Evolutionary conservation across 2,329 filamentous ascomycete species (phyloP), one percentile per base, ranked within the genome.

Genomic region (Colletotrichum tofieldiae): DNA sequence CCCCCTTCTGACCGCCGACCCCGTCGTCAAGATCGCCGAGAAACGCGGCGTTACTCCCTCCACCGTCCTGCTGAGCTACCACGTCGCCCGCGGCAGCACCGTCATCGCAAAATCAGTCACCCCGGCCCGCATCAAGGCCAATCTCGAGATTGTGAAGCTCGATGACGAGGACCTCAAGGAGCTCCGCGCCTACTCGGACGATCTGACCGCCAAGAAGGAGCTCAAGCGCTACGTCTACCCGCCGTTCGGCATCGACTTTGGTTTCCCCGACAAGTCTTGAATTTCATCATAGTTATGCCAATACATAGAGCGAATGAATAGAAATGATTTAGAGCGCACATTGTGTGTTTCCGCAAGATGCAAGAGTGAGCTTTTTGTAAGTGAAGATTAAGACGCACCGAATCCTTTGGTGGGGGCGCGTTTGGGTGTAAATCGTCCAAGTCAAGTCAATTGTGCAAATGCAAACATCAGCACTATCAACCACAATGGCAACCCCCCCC

Each of bases 51-150:
- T 88, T 41, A 87, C 86, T 77, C 85, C 91, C n/a, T 87, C 88
- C 0, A 88, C 89, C 1, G 85, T 95, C 2, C 82, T 94, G 64
- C 81, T 95, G 73, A 93, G 92, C 80, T 94, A 93, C 78, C 92
- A 94, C 78, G 84, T 94, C 58, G 88, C 90, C 65, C 88, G 91
- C 73, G 92, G 92, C 76, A 88, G 86, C 78, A 93, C 91, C 8
- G 93, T 94, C 23, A 86, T 95, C 37, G 89, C 93, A 77, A 94
- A 94, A 82, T 94, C 92, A 0, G 91, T 93, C 49, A 93, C 88
- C 8, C 87, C 88, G 18, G 86, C 87, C 59, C 88, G 92, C 76
- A 94, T 94, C 81, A 89, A 91, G 78, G 87, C 91, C 77, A 95
- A 95, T 82, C 84, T 88, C 80, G 88, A 91, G 75, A 85, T 94